Evolutionary conservation across 2,329 filamentous ascomycete species (phyloP), one percentile per base, ranked within the genome.

Genomic region (Verticillium albo-atrum): DNA sequence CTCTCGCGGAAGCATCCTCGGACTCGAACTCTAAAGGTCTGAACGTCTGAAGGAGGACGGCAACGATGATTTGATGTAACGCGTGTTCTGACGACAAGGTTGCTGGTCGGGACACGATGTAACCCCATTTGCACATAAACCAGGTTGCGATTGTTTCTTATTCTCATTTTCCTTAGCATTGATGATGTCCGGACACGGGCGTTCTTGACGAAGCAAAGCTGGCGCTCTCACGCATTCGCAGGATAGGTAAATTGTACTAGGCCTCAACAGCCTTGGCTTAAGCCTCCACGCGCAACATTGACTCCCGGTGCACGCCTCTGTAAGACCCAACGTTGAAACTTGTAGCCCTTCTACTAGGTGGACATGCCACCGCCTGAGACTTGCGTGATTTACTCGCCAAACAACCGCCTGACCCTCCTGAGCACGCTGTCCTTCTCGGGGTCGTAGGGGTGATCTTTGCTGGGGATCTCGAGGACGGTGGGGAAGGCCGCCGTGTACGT

Each of bases 401-500:
- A 88, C 59, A 86, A 65, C 61, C 83, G 79, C 62, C 83, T 79
- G 53, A 99, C 95, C 66, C 95, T 85, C 78, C 93, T 90, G 77
- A 99, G 75, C 51, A 99, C 94, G 71, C 94, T 98, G 75, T 99
- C 95, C 81, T 99, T 99, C 78, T 99, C 95, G 0, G 95, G 95
- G 69, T 99, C 94, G 72, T 99, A 99, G 2, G 95, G 95, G 74
- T 99, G 95, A 74, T 99, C 95, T 82, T 99, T 99, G 78, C 92
- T 96, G 26, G 95, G 95, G 62, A 99, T 98, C 76, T 99, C 95
- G 60, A 99, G 86, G 58, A 99, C 84, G 25, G 92, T 89, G n/a
- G 95, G 95, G 77, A 99, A 99, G 4, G 95, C 93, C 55, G 94
- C 91, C 23, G 92, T 94, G 77, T 96, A 97, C 37, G 86, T 87